Base-by-base conservation (phyloP, 306 rosid genomes). In the Alnus rubra region DNA sequence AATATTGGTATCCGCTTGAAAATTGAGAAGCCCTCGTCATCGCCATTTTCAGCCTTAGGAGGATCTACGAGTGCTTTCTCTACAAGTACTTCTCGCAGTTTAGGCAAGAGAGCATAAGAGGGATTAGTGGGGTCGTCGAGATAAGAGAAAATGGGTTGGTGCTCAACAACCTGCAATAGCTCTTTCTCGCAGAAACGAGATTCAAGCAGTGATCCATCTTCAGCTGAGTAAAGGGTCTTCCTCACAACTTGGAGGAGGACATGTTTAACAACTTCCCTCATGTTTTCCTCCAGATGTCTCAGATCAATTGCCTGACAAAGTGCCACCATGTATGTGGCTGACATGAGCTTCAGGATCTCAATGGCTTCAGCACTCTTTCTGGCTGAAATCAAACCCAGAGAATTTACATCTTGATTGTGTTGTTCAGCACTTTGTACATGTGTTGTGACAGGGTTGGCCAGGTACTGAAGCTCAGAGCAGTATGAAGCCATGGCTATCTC, bases 341-440 rank as follows among this genome's bases (percentile, higher is more conserved):
- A 79, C 87, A 84, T 84, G 10, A 84, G 84, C 84, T 76, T 84
- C 0, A 84, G 84, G 49, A 84, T 76, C 42, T 79, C 87, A 42
- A 84, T 76, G 56, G 87, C 81, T 69, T 84, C 87, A 23, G 28
- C 28, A 23, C 28, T 23, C 28, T 23, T 23, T 23, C 28, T 23
- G 28, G 28, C 28, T 23, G 28, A 23, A 23, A 23, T 23, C 28
- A 23, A 23, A 23, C 28, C 28, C 28, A 23, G 28, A 23, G 28
- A 23, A 23, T 23, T 23, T 23, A 23, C 28, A 23, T 23, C 28
- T 23, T 23, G 28, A 23, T 23, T 23, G 28, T 23, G 28, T 23
- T 23, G 28, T 23, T 23, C 28, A 23, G 28, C 28, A 23, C 28
- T 23, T 23, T 23, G 28, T 23, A 23, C 28, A 23, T 23, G 28